These are phyloP conservation scores for Aspergillus sparsus DNA, from an alignment of 495 filamentous ascomycete genomes.

Conservation along the genomic window DNA sequence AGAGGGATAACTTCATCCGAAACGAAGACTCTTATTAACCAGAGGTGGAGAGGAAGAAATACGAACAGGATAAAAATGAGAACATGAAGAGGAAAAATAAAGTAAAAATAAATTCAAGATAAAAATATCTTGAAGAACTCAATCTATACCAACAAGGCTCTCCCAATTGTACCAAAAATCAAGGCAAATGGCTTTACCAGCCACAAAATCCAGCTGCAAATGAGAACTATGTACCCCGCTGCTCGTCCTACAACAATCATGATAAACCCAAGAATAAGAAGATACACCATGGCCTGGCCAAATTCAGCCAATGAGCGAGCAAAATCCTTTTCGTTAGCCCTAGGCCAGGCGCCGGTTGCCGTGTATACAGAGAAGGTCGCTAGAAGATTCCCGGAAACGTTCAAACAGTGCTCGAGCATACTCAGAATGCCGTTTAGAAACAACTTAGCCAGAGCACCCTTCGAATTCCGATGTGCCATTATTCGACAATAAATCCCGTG, in stretches of 20 bases:
- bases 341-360: constrained; percentile 40
- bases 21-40: no score
- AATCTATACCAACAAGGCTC: constrained; percentile 27
- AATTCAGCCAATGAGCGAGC: constrained; percentile 35
- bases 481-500: constrained; percentile 28
- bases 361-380: constrained; percentile 35
- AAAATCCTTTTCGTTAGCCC: constrained; percentile 34
- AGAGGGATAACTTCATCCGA: no score
- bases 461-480: constrained; percentile 29
- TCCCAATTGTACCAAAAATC: constrained; percentile 34
- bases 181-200: constrained; percentile 43
- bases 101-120: background rate
- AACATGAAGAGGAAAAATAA: background rate
- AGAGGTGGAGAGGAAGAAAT: no score
- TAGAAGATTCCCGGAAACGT: constrained; percentile 34
- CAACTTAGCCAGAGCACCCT: constrained; percentile 25
- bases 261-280: constrained; percentile 39
- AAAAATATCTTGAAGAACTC: background rate
- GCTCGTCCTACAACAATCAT: constrained; percentile 36
- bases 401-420: constrained; percentile 43
- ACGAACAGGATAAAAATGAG: background rate
- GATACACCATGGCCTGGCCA: constrained; percentile 40
- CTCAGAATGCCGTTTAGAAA: constrained; percentile 32
- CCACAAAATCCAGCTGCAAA: constrained; percentile 48
- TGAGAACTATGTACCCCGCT: constrained; percentile 38